Conservation (phyloP, 805 yeast genomes). For the Grigorovia transvaalensis region DNA sequence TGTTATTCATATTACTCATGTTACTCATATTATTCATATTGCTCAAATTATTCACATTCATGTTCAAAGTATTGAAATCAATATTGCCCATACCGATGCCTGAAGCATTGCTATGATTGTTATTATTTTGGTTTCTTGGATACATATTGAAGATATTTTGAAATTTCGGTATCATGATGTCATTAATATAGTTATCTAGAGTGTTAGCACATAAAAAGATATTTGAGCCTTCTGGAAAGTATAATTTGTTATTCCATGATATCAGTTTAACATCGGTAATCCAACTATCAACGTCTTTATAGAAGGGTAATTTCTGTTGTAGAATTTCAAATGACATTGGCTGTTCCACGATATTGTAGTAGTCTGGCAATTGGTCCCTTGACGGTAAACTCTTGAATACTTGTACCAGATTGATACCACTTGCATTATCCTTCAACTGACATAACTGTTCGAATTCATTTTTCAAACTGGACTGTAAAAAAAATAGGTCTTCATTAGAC, state of each 20-base stretch:
- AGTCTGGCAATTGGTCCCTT: constrained; percentile 57
- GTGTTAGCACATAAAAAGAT: constrained; percentile 60
- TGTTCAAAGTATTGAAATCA: not conserved
- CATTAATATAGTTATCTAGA: constrained; percentile 32
- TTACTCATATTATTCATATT: constrained; percentile 4
- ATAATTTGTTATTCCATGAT: constrained; percentile 81
- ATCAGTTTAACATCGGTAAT: constrained; percentile 72
- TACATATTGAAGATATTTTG: constrained; percentile 27
- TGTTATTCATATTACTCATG: not conserved
- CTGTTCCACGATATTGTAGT: constrained; percentile 62
- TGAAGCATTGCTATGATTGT: not conserved
- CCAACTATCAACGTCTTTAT: constrained; percentile 56
- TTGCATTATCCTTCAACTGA: constrained; percentile 17
- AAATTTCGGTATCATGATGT: constrained; percentile 29
- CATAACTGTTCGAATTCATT: constrained; percentile 17
- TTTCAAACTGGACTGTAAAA: constrained; percentile 1
- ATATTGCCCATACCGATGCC: not conserved
- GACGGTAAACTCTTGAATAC: constrained; percentile 44
- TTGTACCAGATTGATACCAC: constrained; percentile 22
- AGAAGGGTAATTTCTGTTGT: constrained; percentile 47
- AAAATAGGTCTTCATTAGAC: not conserved
- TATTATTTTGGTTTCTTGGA: not conserved
- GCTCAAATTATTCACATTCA: not conserved
- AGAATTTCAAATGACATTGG: constrained; percentile 80
- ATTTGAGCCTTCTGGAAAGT: constrained; percentile 58